Conservation (phyloP, 164 flowering plant genomes). For the Macadamia integrifolia region DNA sequence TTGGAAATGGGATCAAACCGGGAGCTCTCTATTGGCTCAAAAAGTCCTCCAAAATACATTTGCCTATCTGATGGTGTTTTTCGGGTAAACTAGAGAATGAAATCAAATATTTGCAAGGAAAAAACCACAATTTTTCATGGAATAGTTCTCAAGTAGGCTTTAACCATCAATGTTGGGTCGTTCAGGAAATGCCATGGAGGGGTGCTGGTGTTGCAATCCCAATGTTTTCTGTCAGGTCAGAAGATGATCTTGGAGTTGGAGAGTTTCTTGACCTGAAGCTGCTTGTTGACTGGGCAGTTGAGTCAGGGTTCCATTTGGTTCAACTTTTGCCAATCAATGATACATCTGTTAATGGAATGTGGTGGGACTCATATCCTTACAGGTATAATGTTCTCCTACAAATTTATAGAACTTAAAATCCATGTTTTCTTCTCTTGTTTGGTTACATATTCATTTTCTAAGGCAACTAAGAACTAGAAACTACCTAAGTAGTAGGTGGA, state of each 20-base stretch:
- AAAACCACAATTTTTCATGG: not conserved
- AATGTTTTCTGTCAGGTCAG: conserved; percentile 88
- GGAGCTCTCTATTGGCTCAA: conserved; percentile 45
- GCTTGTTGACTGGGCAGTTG: conserved; percentile 91
- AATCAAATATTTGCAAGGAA: not conserved
- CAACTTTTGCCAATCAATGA: conserved; percentile 98
- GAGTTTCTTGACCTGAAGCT: conserved; percentile 95
- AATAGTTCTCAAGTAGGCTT: not conserved
- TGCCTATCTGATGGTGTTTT: conserved; percentile 77
- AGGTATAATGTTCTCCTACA: conserved; percentile 40
- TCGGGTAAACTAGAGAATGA: conserved; percentile 42
- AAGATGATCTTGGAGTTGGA: conserved; percentile 92
- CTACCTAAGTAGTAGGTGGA: too few relatives aligned
- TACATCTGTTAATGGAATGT: conserved; percentile 92
- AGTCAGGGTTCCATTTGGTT: conserved; percentile 88
- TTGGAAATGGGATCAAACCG: conserved; percentile 64
- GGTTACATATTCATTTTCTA: too few relatives aligned
- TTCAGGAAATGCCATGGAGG: conserved; percentile 90
- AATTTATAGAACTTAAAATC: not conserved
- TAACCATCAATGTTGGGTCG: conserved; percentile 4
- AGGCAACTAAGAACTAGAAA: too few relatives aligned
- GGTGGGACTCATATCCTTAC: conserved; percentile 99
- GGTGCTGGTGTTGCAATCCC: conserved; percentile 97
- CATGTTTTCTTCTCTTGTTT: too few relatives aligned
- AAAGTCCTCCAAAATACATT: conserved; percentile 42